phyloP scores from a whole-genome alignment of 768 basidiomycete species.

The Podaxis mareebaensis region DNA sequence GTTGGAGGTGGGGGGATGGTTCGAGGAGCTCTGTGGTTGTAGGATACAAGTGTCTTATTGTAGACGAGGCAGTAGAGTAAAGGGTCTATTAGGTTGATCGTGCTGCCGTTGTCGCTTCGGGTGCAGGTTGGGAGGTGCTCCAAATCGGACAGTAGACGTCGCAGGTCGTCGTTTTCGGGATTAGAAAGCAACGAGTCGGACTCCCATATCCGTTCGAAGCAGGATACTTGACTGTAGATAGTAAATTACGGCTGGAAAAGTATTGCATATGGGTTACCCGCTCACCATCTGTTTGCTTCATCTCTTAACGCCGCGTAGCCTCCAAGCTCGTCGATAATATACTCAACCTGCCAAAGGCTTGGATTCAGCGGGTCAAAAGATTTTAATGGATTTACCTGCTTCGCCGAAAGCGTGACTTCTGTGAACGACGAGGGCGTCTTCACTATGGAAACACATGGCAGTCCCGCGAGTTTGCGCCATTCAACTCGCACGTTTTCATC shows the following conservation, averaged over 20 bases:
- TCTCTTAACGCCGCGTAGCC: conserved; percentile 47
- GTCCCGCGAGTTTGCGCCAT: conserved; percentile 33
- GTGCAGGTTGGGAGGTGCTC: conserved; percentile 10
- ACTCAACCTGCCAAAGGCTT: conserved; percentile 35
- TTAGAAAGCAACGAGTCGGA: conserved; percentile 28
- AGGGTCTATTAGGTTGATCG: conserved; percentile 39
- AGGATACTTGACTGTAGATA: conserved; percentile 48
- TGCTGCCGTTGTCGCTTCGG: conserved; percentile 23
- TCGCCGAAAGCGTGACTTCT: conserved; percentile 34
- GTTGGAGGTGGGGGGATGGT: conserved; percentile 30
- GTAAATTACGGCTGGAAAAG: conserved; percentile 1
- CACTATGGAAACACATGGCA: conserved; percentile 31
- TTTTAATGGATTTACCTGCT: conserved; percentile 35
- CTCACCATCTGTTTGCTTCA: conserved; percentile 37
- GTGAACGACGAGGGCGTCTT: conserved; percentile 33
- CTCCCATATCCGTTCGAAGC: conserved; percentile 59
- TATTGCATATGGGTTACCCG: not conserved
- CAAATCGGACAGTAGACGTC: not conserved
- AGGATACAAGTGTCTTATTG: conserved; percentile 35
- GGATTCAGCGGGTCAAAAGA: not conserved
- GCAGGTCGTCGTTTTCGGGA: not conserved
- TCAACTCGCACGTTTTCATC: conserved; percentile 26
- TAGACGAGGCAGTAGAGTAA: conserved; percentile 40
- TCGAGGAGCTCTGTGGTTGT: conserved; percentile 23
- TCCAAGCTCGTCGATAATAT: conserved; percentile 49